Conservation (phyloP, 176 grass and related monocot genomes). For the Avena sativa region DNA sequence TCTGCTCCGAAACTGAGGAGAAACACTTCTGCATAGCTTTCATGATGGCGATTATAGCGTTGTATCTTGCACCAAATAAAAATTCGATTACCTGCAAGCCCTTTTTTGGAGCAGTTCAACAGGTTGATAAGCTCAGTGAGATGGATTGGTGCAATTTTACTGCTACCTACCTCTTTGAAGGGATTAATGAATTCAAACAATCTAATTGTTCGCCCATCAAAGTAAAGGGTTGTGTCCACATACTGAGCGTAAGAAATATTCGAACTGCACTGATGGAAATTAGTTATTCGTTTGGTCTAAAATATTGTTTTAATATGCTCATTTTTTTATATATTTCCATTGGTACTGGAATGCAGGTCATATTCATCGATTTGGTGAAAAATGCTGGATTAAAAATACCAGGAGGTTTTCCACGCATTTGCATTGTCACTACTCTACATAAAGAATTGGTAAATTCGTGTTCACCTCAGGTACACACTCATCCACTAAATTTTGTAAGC, state of each 20-base stretch:
- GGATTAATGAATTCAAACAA: background rate
- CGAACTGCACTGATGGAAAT: background rate
- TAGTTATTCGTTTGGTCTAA: background rate
- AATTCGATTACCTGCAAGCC: background rate
- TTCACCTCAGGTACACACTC: background rate
- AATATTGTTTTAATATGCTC: background rate
- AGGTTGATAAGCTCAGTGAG: background rate
- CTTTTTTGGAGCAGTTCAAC: background rate
- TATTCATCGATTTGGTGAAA: conserved; percentile 15
- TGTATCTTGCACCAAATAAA: background rate
- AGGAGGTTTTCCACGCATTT: background rate
- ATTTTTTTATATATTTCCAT: background rate
- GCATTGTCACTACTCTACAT: background rate
- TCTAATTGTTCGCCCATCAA: background rate
- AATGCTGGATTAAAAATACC: background rate
- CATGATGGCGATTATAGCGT: background rate
- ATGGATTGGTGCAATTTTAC: conserved; percentile 1
- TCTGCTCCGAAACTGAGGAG: conserved; percentile 10
- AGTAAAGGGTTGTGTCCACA: conserved; percentile 1
- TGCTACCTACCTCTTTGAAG: conserved; percentile 7
- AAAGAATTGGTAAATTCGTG: background rate
- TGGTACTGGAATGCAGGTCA: background rate
- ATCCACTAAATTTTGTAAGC: background rate
- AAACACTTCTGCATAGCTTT: background rate
- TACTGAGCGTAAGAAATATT: conserved; percentile 5